phyloP scores from a whole-genome alignment of 371 early-diverging fungal genomes.

The Smittium mucronatum region DNA sequence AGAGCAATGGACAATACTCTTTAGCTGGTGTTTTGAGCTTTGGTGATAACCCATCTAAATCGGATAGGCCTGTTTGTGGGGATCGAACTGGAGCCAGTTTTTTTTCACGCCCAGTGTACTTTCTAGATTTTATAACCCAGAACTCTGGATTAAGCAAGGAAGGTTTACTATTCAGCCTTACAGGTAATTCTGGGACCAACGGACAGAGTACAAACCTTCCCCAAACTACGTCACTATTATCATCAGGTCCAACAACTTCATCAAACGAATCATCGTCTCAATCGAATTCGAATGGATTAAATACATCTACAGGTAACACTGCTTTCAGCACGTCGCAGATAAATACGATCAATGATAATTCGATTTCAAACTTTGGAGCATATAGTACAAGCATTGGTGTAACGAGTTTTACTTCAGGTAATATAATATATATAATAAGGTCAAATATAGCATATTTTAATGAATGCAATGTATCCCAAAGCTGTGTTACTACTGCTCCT shows the following conservation, averaged over 20 bases:
- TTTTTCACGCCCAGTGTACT: conserved; percentile 5
- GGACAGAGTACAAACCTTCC: not conserved
- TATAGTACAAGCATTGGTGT: not conserved
- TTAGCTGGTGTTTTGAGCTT: conserved; percentile 33
- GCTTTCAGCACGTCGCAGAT: not conserved
- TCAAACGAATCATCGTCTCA: not conserved
- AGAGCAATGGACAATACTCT: conserved; percentile 18
- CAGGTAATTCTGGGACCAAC: not conserved
- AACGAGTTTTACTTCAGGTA: not conserved
- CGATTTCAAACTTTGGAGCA: not conserved
- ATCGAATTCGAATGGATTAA: not conserved
- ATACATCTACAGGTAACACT: not conserved
- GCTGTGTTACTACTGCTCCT: not conserved
- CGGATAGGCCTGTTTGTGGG: conserved; percentile 7
- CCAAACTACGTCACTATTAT: not conserved
- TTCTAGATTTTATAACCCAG: conserved; percentile 3
- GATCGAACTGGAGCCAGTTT: conserved; percentile 8
- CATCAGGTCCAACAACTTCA: not conserved
- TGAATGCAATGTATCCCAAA: not conserved
- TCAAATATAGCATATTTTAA: not conserved
- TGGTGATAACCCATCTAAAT: conserved; percentile 16
- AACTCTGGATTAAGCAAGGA: not conserved
- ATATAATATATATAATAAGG: not conserved
- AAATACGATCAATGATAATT: not conserved
- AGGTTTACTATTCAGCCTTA: not conserved